These are phyloP conservation scores for Kluyveromyces sp. DNA, from an alignment of 1,139 yeast species.

Conservation along the genomic window DNA sequence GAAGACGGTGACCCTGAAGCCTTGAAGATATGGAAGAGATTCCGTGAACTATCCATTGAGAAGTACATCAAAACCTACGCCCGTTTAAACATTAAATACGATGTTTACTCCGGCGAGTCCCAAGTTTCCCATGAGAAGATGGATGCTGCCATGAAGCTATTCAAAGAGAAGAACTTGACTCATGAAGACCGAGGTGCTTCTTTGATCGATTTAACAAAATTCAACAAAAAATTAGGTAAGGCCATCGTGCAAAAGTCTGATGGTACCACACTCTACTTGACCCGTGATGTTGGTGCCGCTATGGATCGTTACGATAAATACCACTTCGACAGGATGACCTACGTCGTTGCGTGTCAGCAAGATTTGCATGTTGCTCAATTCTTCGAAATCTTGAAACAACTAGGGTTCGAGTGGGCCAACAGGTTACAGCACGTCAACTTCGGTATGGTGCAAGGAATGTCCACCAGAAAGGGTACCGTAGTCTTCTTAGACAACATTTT, in stretches of 20 bases:
- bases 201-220: constrained; percentile 76
- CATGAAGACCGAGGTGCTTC: constrained; percentile 90
- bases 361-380: constrained; percentile 92
- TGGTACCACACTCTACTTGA: constrained; percentile 89
- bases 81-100: constrained; percentile 83
- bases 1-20: constrained; percentile 89
- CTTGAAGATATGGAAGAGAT: constrained; percentile 71
- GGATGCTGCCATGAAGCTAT: constrained; percentile 55
- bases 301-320: constrained; percentile 78
- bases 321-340: constrained; percentile 87
- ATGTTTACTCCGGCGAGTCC: constrained; percentile 91
- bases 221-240: constrained; percentile 90
- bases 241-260: constrained; percentile 90
- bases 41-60: constrained; percentile 83
- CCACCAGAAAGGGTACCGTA: constrained; percentile 96
- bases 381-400: constrained; percentile 86
- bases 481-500: constrained; percentile 91
- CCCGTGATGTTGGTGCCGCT: constrained; percentile 98
- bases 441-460: constrained; percentile 99
- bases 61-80: constrained; percentile 84
- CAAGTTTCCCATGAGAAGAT: constrained; percentile 75
- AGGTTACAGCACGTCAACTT: constrained; percentile 78
- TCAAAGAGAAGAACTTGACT: constrained; percentile 64
- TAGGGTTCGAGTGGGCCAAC: constrained; percentile 87
- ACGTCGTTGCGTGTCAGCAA: constrained; percentile 93